A percentile compares a stretch with the other conserved stretches of the same genome.
Conservation (phyloP, 495 filamentous ascomycete genomes). For the Tuber indicum region DNA sequence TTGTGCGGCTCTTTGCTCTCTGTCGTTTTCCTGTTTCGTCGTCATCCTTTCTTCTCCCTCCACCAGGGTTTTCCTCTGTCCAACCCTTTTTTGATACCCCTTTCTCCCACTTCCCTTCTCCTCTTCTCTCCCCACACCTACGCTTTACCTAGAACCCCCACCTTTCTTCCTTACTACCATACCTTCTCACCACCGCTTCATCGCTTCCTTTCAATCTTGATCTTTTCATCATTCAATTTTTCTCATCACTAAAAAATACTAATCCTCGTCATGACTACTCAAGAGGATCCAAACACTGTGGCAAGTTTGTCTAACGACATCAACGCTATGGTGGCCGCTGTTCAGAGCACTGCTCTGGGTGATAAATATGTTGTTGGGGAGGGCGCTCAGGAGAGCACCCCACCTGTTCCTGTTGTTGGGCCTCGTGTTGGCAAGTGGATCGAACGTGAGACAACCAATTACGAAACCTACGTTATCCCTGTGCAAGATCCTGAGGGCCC, state of each 20-base stretch:
- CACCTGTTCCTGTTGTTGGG: conserved; percentile 25
- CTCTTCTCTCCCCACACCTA: not conserved
- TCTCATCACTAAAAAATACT: not conserved
- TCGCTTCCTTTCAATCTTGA: not conserved
- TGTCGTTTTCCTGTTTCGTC: not conserved
- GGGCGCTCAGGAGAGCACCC: not conserved
- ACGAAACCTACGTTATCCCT: conserved; percentile 48
- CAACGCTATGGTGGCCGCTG: not conserved
- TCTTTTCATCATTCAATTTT: not conserved
- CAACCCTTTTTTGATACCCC: not conserved
- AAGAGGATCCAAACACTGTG: not conserved
- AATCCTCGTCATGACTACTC: not conserved
- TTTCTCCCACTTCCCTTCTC: not conserved
- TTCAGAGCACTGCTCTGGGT: not conserved
- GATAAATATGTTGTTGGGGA: not conserved
- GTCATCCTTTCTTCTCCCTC: not conserved
- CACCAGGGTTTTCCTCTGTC: not conserved
- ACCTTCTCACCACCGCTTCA: not conserved
- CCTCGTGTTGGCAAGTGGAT: conserved; percentile 50
- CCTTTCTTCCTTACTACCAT: not conserved
- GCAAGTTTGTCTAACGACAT: not conserved
- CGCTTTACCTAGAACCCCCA: not conserved
- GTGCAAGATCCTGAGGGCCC: conserved; percentile 39
- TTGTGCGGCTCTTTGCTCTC: not conserved
- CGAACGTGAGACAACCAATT: conserved; percentile 50